phyloP scores from a whole-genome alignment of 2,329 filamentous ascomycete species.

The Knoxdaviesia proteae region DNA sequence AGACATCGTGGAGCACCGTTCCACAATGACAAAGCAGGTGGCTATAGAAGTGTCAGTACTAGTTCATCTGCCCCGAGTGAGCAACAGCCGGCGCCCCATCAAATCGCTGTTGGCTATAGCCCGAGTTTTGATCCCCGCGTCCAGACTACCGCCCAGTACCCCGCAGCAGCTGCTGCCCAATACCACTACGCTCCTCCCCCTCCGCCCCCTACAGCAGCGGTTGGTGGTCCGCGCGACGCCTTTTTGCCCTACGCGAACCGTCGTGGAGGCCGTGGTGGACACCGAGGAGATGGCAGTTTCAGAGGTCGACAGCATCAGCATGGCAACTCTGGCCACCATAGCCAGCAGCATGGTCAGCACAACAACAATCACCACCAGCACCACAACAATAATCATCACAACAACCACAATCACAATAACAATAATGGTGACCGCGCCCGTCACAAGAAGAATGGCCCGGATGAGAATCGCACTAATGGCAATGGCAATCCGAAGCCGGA shows the following conservation, averaged over 20 bases:
- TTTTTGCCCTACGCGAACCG: slow-evolving; percentile 12
- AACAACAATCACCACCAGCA: slow-evolving; percentile 9
- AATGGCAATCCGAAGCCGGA: slow-evolving; percentile 12
- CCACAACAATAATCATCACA: slow-evolving; percentile 5
- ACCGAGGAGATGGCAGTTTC: slow-evolving; percentile 14
- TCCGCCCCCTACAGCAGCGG: slow-evolving; percentile 14
- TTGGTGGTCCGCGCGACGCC: not conserved
- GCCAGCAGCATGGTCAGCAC: slow-evolving; percentile 15
- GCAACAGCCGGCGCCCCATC: not conserved
- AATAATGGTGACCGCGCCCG: slow-evolving; percentile 2
- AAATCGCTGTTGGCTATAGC: no score
- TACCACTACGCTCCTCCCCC: slow-evolving; percentile 20
- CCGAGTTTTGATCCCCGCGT: no score
- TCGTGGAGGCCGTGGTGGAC: slow-evolving; percentile 15
- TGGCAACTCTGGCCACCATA: slow-evolving; percentile 18
- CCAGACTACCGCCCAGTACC: slow-evolving; percentile 10
- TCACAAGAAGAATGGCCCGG: slow-evolving; percentile 1
- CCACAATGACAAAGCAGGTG: no score
- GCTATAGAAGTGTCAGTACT: no score
- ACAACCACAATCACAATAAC: slow-evolving; percentile 7
- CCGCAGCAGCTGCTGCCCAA: slow-evolving; percentile 7
- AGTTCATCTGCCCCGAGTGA: not conserved
- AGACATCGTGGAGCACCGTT: no score
- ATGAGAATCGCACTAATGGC: slow-evolving; percentile 3
- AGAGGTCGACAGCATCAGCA: slow-evolving; percentile 26